Evolutionary conservation across 176 grass and related monocot genomes (phyloP).

Genomic region (Ensete ventricosum): DNA sequence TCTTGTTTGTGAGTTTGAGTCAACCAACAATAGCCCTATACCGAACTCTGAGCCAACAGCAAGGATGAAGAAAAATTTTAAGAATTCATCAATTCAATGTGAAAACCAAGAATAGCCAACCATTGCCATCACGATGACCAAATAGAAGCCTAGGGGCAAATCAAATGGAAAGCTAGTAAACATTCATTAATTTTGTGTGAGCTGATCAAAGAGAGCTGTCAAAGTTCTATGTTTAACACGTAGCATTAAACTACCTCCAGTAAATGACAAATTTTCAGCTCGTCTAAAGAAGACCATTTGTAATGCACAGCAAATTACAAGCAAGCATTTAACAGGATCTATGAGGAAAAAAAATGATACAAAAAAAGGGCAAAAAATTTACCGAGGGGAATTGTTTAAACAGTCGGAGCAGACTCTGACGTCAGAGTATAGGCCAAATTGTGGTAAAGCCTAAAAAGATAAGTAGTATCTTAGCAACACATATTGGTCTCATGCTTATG

Average conservation of each 20-base stretch:
- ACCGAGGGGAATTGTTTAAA: conserved; percentile 78
- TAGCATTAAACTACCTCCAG: too few species aligned
- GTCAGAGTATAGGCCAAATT: conserved; percentile 75
- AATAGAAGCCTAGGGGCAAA: background rate
- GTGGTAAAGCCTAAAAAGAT: conserved; percentile 68
- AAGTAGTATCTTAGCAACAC: conserved; percentile 6
- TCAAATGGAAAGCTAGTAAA: background rate
- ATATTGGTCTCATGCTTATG: background rate
- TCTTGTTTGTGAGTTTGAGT: background rate
- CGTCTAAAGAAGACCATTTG: too few species aligned
- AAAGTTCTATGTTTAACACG: too few species aligned
- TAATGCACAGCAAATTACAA: background rate
- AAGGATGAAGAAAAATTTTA: background rate
- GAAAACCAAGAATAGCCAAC: background rate
- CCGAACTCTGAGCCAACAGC: background rate
- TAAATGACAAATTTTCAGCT: too few species aligned
- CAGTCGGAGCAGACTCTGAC: conserved; percentile 83
- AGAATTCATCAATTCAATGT: background rate
- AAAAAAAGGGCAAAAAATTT: background rate
- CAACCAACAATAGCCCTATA: background rate
- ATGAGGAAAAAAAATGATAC: background rate
- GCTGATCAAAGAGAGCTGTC: too few species aligned
- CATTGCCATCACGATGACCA: background rate
- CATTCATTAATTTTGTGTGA: background rate
- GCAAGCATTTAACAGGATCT: background rate